phyloP scores from a whole-genome alignment of 345 rosid genomes.

The Ailanthus altissimus region DNA sequence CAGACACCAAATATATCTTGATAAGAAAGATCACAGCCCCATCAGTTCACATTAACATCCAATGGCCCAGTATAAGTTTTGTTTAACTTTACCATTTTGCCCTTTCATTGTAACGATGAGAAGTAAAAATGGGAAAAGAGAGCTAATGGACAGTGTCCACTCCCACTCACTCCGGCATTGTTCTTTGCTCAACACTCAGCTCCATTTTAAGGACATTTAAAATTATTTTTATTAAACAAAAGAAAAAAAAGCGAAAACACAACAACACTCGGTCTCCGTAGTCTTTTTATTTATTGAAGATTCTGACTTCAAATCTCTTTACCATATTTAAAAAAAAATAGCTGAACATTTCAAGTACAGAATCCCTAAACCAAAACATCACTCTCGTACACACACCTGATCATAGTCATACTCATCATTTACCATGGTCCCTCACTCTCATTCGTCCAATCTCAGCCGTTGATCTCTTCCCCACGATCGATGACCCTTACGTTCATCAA shows the following conservation, averaged over 20 bases:
- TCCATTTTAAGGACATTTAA: too few relatives aligned
- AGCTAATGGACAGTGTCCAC: not conserved
- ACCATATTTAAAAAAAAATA: too few relatives aligned
- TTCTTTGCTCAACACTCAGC: not conserved
- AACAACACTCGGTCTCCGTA: not conserved
- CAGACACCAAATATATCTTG: not conserved
- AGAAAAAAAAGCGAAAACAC: not conserved
- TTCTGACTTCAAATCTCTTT: too few relatives aligned
- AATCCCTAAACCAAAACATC: not conserved
- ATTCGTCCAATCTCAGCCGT: conserved; percentile 46
- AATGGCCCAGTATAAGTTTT: not conserved
- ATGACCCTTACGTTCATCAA: conserved; percentile 39
- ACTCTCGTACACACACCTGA: not conserved
- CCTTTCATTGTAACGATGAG: not conserved
- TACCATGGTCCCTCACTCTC: conserved; percentile 23
- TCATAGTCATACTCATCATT: not conserved
- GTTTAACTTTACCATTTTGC: not conserved
- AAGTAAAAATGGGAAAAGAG: not conserved
- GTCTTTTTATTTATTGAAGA: too few relatives aligned
- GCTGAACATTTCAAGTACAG: not conserved
- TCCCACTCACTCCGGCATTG: not conserved
- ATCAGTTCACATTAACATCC: too few relatives aligned
- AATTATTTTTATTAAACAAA: not conserved
- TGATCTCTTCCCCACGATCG: conserved; percentile 29
- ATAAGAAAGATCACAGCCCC: not conserved